Evolutionary conservation across 2,329 filamentous ascomycete genomes (phyloP).

Genomic region (Xylariaceae sp.): DNA sequence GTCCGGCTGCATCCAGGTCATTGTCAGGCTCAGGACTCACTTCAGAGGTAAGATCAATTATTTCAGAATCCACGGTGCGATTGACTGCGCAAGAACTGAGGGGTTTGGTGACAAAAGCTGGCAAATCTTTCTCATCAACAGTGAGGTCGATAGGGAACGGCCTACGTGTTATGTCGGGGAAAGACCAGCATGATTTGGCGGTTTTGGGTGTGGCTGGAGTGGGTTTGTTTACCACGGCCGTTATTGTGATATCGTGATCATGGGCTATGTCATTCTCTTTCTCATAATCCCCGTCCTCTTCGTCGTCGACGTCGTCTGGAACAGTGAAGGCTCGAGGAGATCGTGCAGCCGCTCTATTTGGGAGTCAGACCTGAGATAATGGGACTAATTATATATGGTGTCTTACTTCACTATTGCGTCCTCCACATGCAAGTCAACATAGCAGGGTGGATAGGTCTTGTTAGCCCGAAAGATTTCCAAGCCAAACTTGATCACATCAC

Average conservation of each 20-base stretch:
- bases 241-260: background rate
- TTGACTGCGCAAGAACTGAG: background rate
- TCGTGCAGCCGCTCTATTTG: conserved; percentile 14
- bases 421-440: conserved; percentile 33
- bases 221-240: background rate
- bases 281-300: conserved; percentile 19
- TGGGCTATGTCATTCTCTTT: conserved; percentile 13
- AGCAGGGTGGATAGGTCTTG: conserved; percentile 37
- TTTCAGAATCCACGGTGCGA: conserved; percentile 15
- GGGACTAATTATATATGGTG: background rate
- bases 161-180: background rate
- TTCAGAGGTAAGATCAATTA: conserved; percentile 27
- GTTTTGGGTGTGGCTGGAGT: background rate
- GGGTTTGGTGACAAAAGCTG: background rate
- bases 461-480: conserved; percentile 35
- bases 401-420: conserved; percentile 21
- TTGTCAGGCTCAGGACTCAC: conserved; percentile 16
- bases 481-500: conserved; percentile 38
- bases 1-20: conserved; percentile 2
- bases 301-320: conserved; percentile 38
- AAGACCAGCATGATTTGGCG: background rate
- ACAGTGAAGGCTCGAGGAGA: conserved; percentile 36
- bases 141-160: conserved; percentile 24
- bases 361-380: conserved; percentile 10
- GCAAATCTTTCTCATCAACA: conserved; percentile 17